A percentile compares a stretch with the other conserved stretches of the same genome.
Evolutionary conservation across 768 basidiomycete species (phyloP).

Genomic region (Rhodocollybia butyracea): DNA sequence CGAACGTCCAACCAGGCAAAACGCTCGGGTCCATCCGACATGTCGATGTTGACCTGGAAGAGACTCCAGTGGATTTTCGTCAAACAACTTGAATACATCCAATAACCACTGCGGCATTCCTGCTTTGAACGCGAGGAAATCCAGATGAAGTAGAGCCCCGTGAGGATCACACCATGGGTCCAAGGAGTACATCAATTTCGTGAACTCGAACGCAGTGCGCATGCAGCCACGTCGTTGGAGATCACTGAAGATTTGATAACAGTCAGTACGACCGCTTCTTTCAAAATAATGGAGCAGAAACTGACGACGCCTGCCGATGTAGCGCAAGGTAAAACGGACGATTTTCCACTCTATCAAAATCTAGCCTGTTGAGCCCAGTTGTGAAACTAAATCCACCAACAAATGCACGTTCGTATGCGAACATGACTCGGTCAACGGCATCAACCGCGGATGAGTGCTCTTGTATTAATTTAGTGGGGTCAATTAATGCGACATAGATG

Average conservation of each 20-base stretch:
- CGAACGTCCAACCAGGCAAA: constrained; percentile 78
- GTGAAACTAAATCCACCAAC: constrained; percentile 85
- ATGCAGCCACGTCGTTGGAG: constrained; percentile 87
- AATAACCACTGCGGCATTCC: constrained; percentile 81
- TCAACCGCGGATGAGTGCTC: constrained; percentile 85
- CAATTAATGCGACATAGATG: neutral
- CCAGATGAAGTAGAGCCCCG: constrained; percentile 80
- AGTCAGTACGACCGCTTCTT: neutral
- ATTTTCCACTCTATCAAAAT: constrained; percentile 90
- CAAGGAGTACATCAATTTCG: constrained; percentile 78
- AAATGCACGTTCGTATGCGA: constrained; percentile 89
- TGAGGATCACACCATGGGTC: constrained; percentile 91
- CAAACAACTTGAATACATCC: constrained; percentile 55
- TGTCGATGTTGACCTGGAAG: constrained; percentile 6
- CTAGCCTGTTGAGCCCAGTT: constrained; percentile 75
- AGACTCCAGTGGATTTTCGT: constrained; percentile 15
- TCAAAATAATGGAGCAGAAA: constrained; percentile 17
- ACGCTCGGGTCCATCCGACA: constrained; percentile 47
- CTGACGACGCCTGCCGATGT: constrained; percentile 76
- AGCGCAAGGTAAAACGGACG: constrained; percentile 89
- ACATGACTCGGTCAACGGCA: constrained; percentile 88
- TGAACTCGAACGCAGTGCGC: constrained; percentile 89
- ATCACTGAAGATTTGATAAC: constrained; percentile 44
- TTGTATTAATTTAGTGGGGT: constrained; percentile 24
- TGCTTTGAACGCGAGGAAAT: constrained; percentile 80